phyloP scores from a whole-genome alignment of 176 grass and related monocot species.

The Cenchrus purpureus region DNA sequence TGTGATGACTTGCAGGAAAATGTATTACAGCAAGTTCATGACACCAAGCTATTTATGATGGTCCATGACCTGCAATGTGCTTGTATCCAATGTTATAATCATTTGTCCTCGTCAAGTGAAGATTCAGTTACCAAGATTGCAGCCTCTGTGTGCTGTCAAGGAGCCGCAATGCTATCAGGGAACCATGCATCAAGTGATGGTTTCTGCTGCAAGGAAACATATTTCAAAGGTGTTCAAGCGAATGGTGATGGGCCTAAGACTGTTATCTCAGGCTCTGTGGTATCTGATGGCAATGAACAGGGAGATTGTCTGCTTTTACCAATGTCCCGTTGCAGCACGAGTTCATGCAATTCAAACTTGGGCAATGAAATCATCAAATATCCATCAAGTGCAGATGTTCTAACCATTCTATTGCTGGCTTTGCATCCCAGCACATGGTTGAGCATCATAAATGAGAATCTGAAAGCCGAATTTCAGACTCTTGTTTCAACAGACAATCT shows the following conservation, averaged over 20 bases:
- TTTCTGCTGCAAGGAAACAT: constrained; percentile 69
- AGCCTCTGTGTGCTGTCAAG: constrained; percentile 68
- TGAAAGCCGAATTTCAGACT: constrained; percentile 67
- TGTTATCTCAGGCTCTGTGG: constrained; percentile 53
- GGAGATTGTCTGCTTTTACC: constrained; percentile 67
- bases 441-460: constrained; percentile 44
- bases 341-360: constrained; percentile 36
- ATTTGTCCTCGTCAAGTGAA: constrained; percentile 26
- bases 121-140: constrained; percentile 51
- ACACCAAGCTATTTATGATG: constrained; percentile 61
- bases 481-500: constrained; percentile 65
- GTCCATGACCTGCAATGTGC: constrained; percentile 55
- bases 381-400: constrained; percentile 56
- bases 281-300: constrained; percentile 52
- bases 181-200: constrained; percentile 40
- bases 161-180: constrained; percentile 60
- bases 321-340: constrained; percentile 17
- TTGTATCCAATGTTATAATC: constrained; percentile 40
- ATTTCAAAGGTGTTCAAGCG: constrained; percentile 45
- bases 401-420: constrained; percentile 77
- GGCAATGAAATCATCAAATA: constrained; percentile 44
- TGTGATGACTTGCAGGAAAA: constrained; percentile 54
- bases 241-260: constrained; percentile 46
- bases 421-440: constrained; percentile 65
- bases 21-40: constrained; percentile 69